These are phyloP conservation scores for Zhuliangozyma parablackwelliae DNA, from an alignment of 1,139 yeast genomes.

Conservation along the genomic window DNA sequence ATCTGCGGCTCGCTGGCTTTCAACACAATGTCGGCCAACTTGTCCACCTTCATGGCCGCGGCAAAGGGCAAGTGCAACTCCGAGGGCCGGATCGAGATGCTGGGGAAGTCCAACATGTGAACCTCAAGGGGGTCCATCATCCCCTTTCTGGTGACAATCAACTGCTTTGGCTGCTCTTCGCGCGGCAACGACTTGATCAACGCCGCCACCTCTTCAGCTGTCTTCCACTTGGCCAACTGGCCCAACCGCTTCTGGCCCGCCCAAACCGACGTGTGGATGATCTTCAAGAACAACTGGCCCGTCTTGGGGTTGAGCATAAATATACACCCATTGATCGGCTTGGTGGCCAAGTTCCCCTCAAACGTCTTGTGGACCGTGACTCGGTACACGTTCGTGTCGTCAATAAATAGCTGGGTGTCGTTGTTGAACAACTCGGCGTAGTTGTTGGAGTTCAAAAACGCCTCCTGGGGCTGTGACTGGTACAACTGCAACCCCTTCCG, in stretches of 20 bases:
- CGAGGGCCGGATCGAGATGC: conserved; percentile 82
- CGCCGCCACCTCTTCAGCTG: conserved; percentile 97
- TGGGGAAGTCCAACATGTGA: conserved; percentile 95
- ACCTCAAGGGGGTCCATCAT: conserved; percentile 94
- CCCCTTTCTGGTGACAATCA: conserved; percentile 86
- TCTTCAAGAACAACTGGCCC: conserved; percentile 82
- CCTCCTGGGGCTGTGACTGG: conserved; percentile 91
- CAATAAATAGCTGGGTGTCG: conserved; percentile 80
- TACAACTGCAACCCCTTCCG: conserved; percentile 90
- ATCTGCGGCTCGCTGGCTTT: conserved; percentile 90
- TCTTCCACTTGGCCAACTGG: conserved; percentile 95
- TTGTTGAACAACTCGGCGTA: conserved; percentile 86
- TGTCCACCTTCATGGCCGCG: conserved; percentile 78
- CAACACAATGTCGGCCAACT: conserved; percentile 71
- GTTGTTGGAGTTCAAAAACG: conserved; percentile 82
- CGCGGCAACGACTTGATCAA: conserved; percentile 81
- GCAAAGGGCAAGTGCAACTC: conserved; percentile 89
- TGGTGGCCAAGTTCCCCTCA: conserved; percentile 90
- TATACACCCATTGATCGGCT: conserved; percentile 90
- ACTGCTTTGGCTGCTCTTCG: conserved; percentile 92
- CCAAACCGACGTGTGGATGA: conserved; percentile 94
- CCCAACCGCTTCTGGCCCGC: conserved; percentile 94
- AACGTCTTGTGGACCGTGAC: conserved; percentile 90
- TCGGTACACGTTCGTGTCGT: conserved; percentile 89
- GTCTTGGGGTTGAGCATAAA: conserved; percentile 86